A percentile compares a stretch with the other conserved stretches of the same genome.
These are phyloP conservation scores for Termitomyces sp. DNA, from an alignment of 768 basidiomycete species.

Conservation along the genomic window DNA sequence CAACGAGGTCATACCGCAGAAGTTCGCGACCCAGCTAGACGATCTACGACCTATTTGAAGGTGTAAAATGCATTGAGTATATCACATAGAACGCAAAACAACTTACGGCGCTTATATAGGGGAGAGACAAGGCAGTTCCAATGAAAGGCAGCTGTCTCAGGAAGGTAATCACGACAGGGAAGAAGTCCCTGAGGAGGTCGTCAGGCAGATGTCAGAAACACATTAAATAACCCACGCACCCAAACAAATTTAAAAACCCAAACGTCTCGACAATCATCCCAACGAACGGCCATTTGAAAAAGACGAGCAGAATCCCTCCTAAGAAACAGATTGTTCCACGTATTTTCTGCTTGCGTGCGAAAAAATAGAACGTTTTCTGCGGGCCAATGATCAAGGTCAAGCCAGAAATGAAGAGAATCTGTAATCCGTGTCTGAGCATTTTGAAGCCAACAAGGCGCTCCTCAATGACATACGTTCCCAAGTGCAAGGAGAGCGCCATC, in stretches of 20 bases:
- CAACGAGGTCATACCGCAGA: conserved; percentile 52
- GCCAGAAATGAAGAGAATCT: conserved; percentile 94
- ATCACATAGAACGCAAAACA: neutral
- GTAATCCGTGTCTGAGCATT: conserved; percentile 8
- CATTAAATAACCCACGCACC: conserved; percentile 45
- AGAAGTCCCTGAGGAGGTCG: conserved; percentile 76
- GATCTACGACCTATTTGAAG: conserved; percentile 62
- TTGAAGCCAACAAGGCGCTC: neutral
- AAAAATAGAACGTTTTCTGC: conserved; percentile 97
- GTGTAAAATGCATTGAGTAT: neutral
- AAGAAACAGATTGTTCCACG: conserved; percentile 88
- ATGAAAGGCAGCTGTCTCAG: conserved; percentile 90
- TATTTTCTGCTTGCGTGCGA: conserved; percentile 92
- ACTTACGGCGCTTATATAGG: conserved; percentile 82
- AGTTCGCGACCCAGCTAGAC: conserved; percentile 74
- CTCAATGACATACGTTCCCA: conserved; percentile 71
- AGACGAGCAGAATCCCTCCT: conserved; percentile 89
- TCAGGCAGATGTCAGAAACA: neutral
- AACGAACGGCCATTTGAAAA: conserved; percentile 91
- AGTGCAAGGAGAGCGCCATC: conserved; percentile 93
- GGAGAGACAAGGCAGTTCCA: conserved; percentile 80
- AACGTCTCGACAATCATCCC: conserved; percentile 94
- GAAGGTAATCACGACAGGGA: conserved; percentile 98
- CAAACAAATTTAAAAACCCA: conserved; percentile 96
- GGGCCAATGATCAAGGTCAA: conserved; percentile 96